phyloP scores from a whole-genome alignment of 225 moss, liverwort and hornwort species.

The Lunularia cruciata region DNA sequence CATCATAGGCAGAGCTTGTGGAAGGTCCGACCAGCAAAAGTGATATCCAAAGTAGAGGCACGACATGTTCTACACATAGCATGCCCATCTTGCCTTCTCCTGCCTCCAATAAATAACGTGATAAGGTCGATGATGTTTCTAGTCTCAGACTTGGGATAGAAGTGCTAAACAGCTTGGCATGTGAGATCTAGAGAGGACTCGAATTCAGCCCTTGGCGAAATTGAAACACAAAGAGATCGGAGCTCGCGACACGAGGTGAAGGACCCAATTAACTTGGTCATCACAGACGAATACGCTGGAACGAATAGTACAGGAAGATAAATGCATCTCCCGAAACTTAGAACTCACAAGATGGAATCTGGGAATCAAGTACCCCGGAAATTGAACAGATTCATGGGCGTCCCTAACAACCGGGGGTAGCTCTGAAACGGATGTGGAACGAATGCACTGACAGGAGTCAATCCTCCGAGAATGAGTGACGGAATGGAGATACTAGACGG shows the following conservation, averaged over 20 bases:
- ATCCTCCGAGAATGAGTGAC: not conserved
- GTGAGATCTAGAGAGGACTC: not conserved
- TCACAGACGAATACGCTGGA: not conserved
- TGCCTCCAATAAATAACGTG: not conserved
- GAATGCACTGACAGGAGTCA: not conserved
- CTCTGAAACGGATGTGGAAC: too few relatives aligned
- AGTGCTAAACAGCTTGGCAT: not conserved
- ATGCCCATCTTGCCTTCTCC: constrained; percentile 8
- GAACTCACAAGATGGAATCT: not conserved
- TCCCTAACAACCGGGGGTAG: not conserved
- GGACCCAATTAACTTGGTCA: constrained; percentile 10
- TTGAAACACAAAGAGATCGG: not conserved
- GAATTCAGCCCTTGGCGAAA: not conserved
- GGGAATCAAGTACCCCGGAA: not conserved
- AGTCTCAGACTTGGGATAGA: not conserved
- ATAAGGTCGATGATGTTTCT: not conserved
- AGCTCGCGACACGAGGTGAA: not conserved
- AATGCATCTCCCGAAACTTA: not conserved
- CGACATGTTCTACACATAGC: not conserved
- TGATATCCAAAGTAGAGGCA: not conserved
- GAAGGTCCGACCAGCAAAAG: constrained; percentile 8
- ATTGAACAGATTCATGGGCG: not conserved
- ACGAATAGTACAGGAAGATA: not conserved
- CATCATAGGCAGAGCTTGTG: not conserved
- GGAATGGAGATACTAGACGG: too few relatives aligned